Percentiles rank a stretch among this genome's conserved stretches.
Evolutionary conservation across 23 red algal genomes (phyloP).

Genomic region (Cyanidioschyzon merolae): DNA sequence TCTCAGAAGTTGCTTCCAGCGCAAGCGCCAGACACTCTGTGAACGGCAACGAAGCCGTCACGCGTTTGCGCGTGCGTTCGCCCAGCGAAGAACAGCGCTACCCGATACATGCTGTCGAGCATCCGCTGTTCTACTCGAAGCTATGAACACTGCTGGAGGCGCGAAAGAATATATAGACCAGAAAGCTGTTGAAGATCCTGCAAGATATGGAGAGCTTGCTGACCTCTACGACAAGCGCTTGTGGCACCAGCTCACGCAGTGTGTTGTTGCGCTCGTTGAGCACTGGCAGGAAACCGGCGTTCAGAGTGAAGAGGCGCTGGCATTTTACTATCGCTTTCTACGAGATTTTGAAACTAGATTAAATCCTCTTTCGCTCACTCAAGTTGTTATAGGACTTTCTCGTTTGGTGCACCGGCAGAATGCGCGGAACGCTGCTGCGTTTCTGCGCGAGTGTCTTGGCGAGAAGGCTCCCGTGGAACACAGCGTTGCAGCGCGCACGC

Average conservation of each 20-base stretch:
- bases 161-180: neutral
- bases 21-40: too few species aligned
- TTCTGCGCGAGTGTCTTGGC: constrained; percentile 32
- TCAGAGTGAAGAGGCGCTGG: neutral
- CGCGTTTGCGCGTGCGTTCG: too few species aligned
- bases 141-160: neutral
- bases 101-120: too few species aligned
- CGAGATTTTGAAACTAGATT: constrained; percentile 65
- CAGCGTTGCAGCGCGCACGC: constrained; percentile 41
- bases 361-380: constrained; percentile 71
- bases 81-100: too few species aligned
- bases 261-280: neutral
- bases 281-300: neutral
- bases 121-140: too few species aligned
- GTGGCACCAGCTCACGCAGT: constrained; percentile 27
- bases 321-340: constrained; percentile 56
- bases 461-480: constrained; percentile 14
- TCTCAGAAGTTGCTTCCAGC: too few species aligned
- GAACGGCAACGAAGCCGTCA: too few species aligned
- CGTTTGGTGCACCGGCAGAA: constrained; percentile 23
- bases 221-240: constrained; percentile 19
- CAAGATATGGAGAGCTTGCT: neutral
- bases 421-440: constrained; percentile 41
- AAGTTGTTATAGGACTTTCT: constrained; percentile 44
- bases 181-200: neutral